Evolutionary conservation across 2,329 filamentous ascomycete species (phyloP).

Genomic region (Moelleriella libera): DNA sequence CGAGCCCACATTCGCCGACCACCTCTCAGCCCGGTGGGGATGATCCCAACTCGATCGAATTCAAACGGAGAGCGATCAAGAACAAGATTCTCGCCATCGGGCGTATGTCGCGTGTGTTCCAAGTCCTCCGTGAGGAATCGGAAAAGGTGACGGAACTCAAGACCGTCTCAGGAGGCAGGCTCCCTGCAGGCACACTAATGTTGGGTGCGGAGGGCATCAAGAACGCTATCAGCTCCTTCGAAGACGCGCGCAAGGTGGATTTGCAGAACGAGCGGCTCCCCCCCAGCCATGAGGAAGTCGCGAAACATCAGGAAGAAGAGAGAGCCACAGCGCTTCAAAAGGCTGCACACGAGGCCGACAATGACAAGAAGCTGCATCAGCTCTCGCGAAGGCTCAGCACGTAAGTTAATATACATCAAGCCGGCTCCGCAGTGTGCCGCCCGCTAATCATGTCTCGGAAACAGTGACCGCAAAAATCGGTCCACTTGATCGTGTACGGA

Average conservation of each 20-base stretch:
- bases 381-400: slow-evolving; percentile 90
- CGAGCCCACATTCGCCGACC: slow-evolving; percentile 46
- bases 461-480: neutral
- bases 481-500: neutral
- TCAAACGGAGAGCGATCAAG: slow-evolving; percentile 93
- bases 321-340: slow-evolving; percentile 72
- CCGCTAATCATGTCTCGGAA: neutral
- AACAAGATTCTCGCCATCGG: slow-evolving; percentile 99
- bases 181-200: slow-evolving; percentile 94
- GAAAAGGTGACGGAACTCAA: slow-evolving; percentile 96
- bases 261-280: slow-evolving; percentile 91
- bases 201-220: slow-evolving; percentile 96
- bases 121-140: slow-evolving; percentile 92
- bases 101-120: slow-evolving; percentile 92
- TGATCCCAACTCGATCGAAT: slow-evolving; percentile 81
- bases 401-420: slow-evolving; percentile 30
- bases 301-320: slow-evolving; percentile 68
- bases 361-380: slow-evolving; percentile 74
- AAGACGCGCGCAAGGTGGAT: slow-evolving; percentile 94
- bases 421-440: neutral
- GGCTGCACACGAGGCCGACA: slow-evolving; percentile 78
- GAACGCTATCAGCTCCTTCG: slow-evolving; percentile 91
- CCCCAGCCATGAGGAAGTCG: slow-evolving; percentile 83
- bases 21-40: slow-evolving; percentile 22
- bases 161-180: slow-evolving; percentile 81